Evolutionary conservation across 371 early-diverging fungal species (phyloP), one percentile per base, ranked within the genome.

Genomic region (Capillidium rhysosporum): DNA sequence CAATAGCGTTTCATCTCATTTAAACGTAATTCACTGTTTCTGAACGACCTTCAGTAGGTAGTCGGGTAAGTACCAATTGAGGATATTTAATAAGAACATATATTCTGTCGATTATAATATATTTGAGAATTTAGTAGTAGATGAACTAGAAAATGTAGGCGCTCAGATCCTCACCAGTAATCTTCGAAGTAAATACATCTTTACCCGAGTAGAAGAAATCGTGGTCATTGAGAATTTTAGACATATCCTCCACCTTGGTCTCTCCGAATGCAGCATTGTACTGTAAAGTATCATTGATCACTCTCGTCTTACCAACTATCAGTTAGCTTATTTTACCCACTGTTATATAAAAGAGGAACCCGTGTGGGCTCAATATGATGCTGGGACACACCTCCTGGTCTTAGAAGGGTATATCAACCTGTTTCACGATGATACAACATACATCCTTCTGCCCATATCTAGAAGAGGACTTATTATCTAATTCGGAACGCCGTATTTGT

Each of bases 361-460:
- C 99, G 71, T 99, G 99, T 29, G 99, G 99, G 71, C 99, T 99
- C 98, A 99, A 98, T 69, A 99, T 95, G 49, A 99, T 86, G 67
- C 99, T 99, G 1, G 99, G 99, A 26, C 74, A 75, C 18, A 98
- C 76, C 43, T 99, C 99, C 38, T 76, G 64, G 63, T 97, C 98
- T n/a, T 83, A 77, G 69, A 99, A 99, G 20, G 99, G 99, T 92
- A 99, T 86, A 66, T 99, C 98, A 63, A 90, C 94, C 59, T 92
- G 92, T 55, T 83, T 79, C 30, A 95, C 96, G 65, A 96, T 92
- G 54, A 95, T 82, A 49, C 98, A 99, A 61, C 92, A 89, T 16
- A 98, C 97, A 59, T 99, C 99, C 67, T 99, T 99, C 63, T 99
- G 99, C 38, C 99, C 99, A 79, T 99, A 99, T 57, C 99, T 85